Evolutionary conservation across 2,329 filamentous ascomycete genomes (phyloP).

Genomic region (Atkinsonella texensis): DNA sequence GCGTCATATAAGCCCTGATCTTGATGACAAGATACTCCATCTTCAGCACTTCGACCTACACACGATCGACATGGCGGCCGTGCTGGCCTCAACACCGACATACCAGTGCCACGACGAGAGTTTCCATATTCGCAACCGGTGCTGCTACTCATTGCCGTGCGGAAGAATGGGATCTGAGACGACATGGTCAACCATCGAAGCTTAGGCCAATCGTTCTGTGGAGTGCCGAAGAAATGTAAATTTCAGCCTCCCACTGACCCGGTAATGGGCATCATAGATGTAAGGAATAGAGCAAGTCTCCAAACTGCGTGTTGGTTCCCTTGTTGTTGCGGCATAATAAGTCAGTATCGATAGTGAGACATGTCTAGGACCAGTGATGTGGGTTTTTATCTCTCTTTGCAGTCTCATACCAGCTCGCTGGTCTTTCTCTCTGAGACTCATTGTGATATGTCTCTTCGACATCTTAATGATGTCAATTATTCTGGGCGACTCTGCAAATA

Average conservation of each 20-base stretch:
- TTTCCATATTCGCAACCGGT: constrained; percentile 1
- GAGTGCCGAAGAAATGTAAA: constrained; percentile 4
- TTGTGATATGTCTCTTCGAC: neutral
- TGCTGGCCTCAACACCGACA: constrained; percentile 9
- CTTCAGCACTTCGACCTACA: neutral
- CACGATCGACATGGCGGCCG: constrained; percentile 6
- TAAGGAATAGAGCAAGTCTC: neutral
- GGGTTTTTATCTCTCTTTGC: neutral
- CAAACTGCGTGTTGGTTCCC: neutral
- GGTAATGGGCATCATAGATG: neutral
- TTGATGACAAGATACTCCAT: neutral
- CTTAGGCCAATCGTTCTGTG: constrained; percentile 1
- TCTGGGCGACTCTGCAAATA: too few relatives aligned
- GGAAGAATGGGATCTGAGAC: constrained; percentile 13
- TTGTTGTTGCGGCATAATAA: constrained; percentile 4
- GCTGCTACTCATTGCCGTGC: constrained; percentile 8
- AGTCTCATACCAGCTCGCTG: constrained; percentile 6
- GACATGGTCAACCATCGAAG: neutral
- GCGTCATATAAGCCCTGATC: constrained; percentile 1
- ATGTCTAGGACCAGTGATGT: constrained; percentile 10
- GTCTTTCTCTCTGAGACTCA: constrained; percentile 4
- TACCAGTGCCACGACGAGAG: constrained; percentile 11
- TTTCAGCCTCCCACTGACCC: neutral
- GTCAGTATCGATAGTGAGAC: constrained; percentile 9
- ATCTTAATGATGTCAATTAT: too few relatives aligned